These are phyloP conservation scores for Laetiporus sulphureus DNA, from an alignment of 1,284 basidiomycete genomes.

Conservation along the genomic window DNA sequence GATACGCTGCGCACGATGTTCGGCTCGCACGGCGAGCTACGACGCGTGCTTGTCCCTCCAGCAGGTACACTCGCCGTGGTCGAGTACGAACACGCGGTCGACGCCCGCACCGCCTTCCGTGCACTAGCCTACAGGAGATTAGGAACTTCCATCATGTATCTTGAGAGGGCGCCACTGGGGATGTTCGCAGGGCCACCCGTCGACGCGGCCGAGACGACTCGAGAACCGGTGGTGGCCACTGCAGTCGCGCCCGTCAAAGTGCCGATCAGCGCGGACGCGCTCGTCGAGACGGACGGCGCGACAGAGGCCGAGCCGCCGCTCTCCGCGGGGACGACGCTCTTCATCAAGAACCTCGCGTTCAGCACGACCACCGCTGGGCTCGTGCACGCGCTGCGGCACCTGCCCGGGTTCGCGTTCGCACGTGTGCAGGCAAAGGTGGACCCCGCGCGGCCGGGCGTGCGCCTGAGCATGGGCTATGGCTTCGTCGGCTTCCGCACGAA, in stretches of 20 bases:
- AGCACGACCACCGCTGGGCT: constrained; percentile 79
- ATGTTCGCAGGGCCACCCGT: constrained; percentile 53
- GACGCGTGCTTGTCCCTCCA: constrained; percentile 80
- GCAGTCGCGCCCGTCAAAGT: constrained; percentile 11
- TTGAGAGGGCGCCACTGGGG: constrained; percentile 87
- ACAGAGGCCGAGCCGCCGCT: constrained; percentile 42
- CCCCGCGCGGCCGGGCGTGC: constrained; percentile 61
- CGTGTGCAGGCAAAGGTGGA: constrained; percentile 90
- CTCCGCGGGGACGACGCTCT: constrained; percentile 78
- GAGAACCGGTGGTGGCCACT: constrained; percentile 15
- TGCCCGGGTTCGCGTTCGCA: constrained; percentile 84
- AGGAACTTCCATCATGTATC: constrained; percentile 85
- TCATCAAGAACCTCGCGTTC: constrained; percentile 93
- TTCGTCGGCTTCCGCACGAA: constrained; percentile 87
- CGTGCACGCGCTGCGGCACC: constrained; percentile 61
- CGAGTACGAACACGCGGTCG: constrained; percentile 71
- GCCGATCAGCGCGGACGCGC: constrained; percentile 18
- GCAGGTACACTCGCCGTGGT: constrained; percentile 93
- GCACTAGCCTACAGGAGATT: constrained; percentile 84
- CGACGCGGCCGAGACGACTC: constrained; percentile 5
- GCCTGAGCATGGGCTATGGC: constrained; percentile 92
- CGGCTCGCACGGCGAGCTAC: constrained; percentile 70
- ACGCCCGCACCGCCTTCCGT: constrained; percentile 73
- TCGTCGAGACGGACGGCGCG: constrained; percentile 13
- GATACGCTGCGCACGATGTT: constrained; percentile 79